These are phyloP conservation scores for Bimuria novae-zelandiae DNA, from an alignment of 2,329 filamentous ascomycete genomes.

Conservation along the genomic window DNA sequence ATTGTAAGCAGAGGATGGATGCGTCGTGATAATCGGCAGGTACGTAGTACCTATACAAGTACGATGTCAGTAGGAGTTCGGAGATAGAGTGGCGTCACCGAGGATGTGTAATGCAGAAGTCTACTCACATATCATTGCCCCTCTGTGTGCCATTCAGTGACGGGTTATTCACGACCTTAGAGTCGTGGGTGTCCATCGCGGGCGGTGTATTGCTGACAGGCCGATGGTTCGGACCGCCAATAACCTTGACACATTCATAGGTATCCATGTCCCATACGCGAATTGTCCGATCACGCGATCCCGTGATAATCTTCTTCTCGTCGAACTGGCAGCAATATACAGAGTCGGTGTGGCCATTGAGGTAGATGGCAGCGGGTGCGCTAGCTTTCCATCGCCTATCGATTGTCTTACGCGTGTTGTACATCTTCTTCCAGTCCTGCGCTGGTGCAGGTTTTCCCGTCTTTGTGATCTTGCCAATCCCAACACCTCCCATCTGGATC, in stretches of 20 bases:
- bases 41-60: conserved; percentile 33
- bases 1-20: conserved; percentile 93
- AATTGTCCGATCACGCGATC: conserved; percentile 92
- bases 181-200: conserved; percentile 47
- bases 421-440: conserved; percentile 87
- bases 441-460: conserved; percentile 53
- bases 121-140: conserved; percentile 50
- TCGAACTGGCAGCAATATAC: conserved; percentile 99
- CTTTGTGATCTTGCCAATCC: conserved; percentile 54
- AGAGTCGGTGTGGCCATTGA: conserved; percentile 92
- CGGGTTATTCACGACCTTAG: conserved; percentile 50
- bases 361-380: conserved; percentile 79
- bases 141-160: conserved; percentile 54
- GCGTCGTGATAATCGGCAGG: conserved; percentile 74
- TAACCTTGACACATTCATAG: conserved; percentile 80
- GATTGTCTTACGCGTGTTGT: conserved; percentile 74
- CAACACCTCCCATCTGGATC: conserved; percentile 56
- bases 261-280: conserved; percentile 95
- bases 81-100: too few relatives aligned
- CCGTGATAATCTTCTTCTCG: conserved; percentile 95
- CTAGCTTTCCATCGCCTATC: conserved; percentile 79
- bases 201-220: conserved; percentile 56
- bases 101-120: too few relatives aligned
- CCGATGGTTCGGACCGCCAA: conserved; percentile 72
- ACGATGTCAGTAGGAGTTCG: not conserved